Base-by-base conservation (phyloP, 305 asterid genomes). In the Fraxinus latifolia region DNA sequence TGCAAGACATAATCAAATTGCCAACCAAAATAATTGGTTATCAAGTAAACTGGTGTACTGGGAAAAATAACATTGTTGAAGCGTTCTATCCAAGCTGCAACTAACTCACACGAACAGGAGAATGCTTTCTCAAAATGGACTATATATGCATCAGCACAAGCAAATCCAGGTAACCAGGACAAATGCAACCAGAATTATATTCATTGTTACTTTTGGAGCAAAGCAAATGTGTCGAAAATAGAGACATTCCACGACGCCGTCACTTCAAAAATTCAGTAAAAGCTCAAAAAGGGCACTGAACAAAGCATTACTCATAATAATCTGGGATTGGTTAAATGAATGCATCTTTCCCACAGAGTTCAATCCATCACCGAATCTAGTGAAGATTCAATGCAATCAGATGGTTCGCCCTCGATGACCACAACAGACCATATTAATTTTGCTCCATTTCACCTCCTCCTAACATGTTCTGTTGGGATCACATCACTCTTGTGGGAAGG, bases 121-220 rank as follows among this genome's bases (percentile, higher is more conserved):
- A 67, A 67, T 67, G 74, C 37, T 25, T 67, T 67, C 74, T 65
- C 77, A 50, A 77, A 84, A 70, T 42, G 34, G 74, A 71, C 32
- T 17, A 37, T 70, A 19, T 25, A 21, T 77, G 58, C 25, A 44
- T 36, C 58, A 77, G 62, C 80, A 44, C 62, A 31, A 34, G 50
- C 19, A 42, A 31, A 62, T 82, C 32, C 74, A 80, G 33, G 81
- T 8, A 72, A 80, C 78, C 62, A 80, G 82, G 74, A 71, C 33
- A 76, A 67, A 77, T 17, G 83, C 21, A 68, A 74, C 31, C 42
- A 33, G 50, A 39, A 14, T 50, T 12, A 25, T 27, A 50, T 33
- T 80, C 55, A 65, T 27, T 44, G 79, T 71, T 62, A 62, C 75
- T 65, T 37, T 55, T 31, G 73, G 77, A 74, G 36, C 71, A 72